Base-by-base conservation (phyloP, 331 rosid genomes). In the Phaseolus coccineus region DNA sequence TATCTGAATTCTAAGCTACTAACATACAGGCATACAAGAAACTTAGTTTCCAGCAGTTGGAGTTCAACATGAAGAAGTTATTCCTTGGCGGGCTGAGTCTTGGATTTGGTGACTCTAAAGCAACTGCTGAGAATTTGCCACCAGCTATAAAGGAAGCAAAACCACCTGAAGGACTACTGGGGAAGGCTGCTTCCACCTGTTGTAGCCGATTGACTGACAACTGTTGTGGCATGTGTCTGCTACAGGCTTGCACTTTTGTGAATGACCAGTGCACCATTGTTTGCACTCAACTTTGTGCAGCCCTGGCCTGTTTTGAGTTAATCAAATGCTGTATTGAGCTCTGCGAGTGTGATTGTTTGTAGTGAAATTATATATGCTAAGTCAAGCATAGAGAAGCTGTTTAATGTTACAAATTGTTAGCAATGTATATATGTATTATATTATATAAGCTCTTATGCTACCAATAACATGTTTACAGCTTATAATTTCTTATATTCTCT, bases 251-350 rank as follows among this genome's bases (percentile, higher is more conserved):
- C 65, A 19, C 84, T 14, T 66, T 47, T 68, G 31, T 89, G 80
- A 96, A 87, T 76, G 88, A 91, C 84, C 90, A 77, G 62, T 88
- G 91, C 66, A 88, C 92, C 35, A 75, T 91, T 15, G 84, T 85
- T 42, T 87, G 92, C 69, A 48, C 96, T 12, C 99, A 96, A 53
- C 72, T 96, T 53, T 84, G 97, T 82, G 37, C 97, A 7, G 99
- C 97, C 69, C 88, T 96, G 47, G 88, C 98, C 52, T 96, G 99
- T 63, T 88, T 84, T 16, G 94, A 72, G 92, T 82, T 91, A 80
- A n/a, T 93, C 57, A 89, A 86, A 62, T 96, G 98, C 39, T 96
- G 99, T 62, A 62, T 85, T 73, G 99, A 96, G 86, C 84, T 96
- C 25, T 91, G 92, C 40, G 90, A 87, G 0, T 81, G 90, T 76